phyloP scores from a whole-genome alignment of 805 yeast genomes.

The Candida dajiaensis region DNA sequence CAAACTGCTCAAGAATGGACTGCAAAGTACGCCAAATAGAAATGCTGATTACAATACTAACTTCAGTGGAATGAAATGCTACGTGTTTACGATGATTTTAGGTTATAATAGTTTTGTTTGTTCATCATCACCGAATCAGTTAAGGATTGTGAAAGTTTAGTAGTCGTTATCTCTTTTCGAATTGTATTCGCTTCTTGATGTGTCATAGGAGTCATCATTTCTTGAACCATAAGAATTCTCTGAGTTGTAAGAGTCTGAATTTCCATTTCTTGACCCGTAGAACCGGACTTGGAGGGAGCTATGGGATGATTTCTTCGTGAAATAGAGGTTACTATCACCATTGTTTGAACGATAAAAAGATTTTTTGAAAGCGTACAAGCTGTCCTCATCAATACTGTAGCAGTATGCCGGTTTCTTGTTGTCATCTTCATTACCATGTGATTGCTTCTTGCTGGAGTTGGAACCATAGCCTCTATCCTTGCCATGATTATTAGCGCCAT shows the following conservation, averaged over 20 bases:
- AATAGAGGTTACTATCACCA: too few relatives aligned
- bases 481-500: too few relatives aligned
- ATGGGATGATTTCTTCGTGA: too few relatives aligned
- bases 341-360: constrained; percentile 18
- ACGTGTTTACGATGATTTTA: background rate
- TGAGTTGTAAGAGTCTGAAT: constrained; percentile 23
- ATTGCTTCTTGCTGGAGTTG: constrained; percentile 12
- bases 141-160: background rate
- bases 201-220: constrained; percentile 16
- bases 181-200: constrained; percentile 5
- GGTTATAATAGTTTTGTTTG: background rate
- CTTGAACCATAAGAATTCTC: background rate
- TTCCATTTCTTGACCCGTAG: constrained; percentile 14
- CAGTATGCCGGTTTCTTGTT: constrained; percentile 10
- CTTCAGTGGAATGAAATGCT: background rate
- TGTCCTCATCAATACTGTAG: constrained; percentile 5
- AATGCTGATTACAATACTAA: background rate
- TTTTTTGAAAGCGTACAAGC: constrained; percentile 6
- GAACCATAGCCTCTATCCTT: too few relatives aligned
- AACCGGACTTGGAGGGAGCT: background rate
- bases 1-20: constrained; percentile 61
- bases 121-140: background rate
- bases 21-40: constrained; percentile 24
- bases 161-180: background rate
- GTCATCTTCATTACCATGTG: background rate